phyloP scores from a whole-genome alignment of 2,329 filamentous ascomycete genomes.

The Sporothrix curviconia region DNA sequence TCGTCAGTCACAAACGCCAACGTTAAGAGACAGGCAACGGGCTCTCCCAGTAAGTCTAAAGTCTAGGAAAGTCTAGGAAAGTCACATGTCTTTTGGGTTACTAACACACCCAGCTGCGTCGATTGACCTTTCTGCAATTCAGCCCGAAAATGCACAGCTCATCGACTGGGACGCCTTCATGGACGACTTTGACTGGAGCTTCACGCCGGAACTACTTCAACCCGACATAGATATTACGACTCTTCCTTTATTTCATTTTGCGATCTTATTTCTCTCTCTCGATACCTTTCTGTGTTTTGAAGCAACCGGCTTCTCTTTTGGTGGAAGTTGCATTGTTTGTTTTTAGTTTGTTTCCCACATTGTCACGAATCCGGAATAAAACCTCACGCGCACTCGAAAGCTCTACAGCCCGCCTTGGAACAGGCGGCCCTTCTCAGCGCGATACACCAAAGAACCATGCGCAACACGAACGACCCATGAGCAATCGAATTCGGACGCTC shows the following conservation, averaged over 20 bases:
- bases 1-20: slow-evolving; percentile 24
- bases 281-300: neutral
- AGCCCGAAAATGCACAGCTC: slow-evolving; percentile 30
- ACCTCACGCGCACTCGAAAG: neutral
- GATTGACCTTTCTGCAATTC: slow-evolving; percentile 16
- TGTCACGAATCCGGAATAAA: no score
- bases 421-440: neutral
- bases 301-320: neutral
- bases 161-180: slow-evolving; percentile 46
- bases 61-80: no score
- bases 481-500: neutral
- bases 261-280: neutral
- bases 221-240: slow-evolving; percentile 4
- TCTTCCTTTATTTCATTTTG: neutral
- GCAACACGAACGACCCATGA: no score
- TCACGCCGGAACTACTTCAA: slow-evolving; percentile 24
- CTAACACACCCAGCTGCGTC: neutral
- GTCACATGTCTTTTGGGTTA: no score
- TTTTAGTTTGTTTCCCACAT: no score
- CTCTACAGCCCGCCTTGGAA: slow-evolving; percentile 6
- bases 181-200: slow-evolving; percentile 44
- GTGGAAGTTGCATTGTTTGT: neutral
- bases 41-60: slow-evolving; percentile 18
- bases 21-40: slow-evolving; percentile 7
- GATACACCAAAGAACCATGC: no score